These are phyloP conservation scores for Drechslerella dactyloides DNA, from an alignment of 2,329 filamentous ascomycete genomes.

Conservation along the genomic window DNA sequence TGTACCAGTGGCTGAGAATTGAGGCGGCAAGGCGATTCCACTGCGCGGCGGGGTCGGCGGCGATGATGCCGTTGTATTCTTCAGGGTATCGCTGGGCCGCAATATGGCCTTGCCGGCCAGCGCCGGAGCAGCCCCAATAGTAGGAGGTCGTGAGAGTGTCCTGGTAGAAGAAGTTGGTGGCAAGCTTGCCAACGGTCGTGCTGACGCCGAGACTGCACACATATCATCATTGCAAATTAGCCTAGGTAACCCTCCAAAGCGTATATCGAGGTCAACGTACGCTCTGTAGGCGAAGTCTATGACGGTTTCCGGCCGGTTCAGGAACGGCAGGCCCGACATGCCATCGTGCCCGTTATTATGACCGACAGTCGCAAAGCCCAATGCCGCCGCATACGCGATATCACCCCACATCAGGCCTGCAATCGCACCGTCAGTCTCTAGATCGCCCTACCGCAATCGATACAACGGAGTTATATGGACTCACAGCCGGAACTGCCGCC, in stretches of 20 bases:
- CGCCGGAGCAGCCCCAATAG: slow-evolving; percentile 62
- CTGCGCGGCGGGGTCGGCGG: slow-evolving; percentile 59
- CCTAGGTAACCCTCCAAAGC: not conserved
- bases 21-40: slow-evolving; percentile 58
- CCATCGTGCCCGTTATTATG: slow-evolving; percentile 49
- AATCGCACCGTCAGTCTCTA: not conserved
- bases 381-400: slow-evolving; percentile 22
- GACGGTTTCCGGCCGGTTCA: slow-evolving; percentile 36
- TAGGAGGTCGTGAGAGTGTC: slow-evolving; percentile 59
- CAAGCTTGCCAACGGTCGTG: slow-evolving; percentile 23
- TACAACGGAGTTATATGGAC: not conserved
- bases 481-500: slow-evolving; percentile 28
- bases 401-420: slow-evolving; percentile 19
- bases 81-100: slow-evolving; percentile 60
- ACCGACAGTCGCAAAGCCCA: slow-evolving; percentile 42
- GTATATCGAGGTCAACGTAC: slow-evolving; percentile 8
- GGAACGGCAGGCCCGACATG: slow-evolving; percentile 13
- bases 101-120: slow-evolving; percentile 61
- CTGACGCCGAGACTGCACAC: slow-evolving; percentile 10
- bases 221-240: not conserved
- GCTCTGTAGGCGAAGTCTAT: slow-evolving; percentile 47
- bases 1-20: slow-evolving; percentile 1
- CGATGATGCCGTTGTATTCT: slow-evolving; percentile 62
- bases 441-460: not conserved
- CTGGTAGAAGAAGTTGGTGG: slow-evolving; percentile 41